Evolutionary conservation across 164 flowering plant species (phyloP), one percentile per base, ranked within the genome.

Genomic region (Piper betle): DNA sequence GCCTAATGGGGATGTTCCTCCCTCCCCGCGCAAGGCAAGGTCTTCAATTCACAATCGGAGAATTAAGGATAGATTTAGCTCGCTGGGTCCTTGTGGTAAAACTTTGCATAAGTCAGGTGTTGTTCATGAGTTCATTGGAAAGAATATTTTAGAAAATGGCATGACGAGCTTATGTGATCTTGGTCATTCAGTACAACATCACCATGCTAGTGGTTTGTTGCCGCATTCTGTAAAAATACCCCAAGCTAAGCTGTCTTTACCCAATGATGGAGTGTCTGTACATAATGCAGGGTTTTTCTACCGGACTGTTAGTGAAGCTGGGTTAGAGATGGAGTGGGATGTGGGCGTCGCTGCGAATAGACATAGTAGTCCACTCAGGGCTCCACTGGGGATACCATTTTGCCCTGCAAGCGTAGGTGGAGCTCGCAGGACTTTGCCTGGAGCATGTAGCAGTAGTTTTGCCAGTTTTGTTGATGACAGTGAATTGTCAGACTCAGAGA

Each of bases 351-450:
- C 37, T 59, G 66, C 76, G 58, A 65, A 78, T 46, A 81, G 78
- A 73, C 77, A n/a, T 57, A 56, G 67, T 56, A 67, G 80, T 70
- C 84, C 82, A 56, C 72, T 94, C 9, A 52, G 72, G 71, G 95
- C 97, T 57, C 99, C 97, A n/a, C 79, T 94, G 13, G 99, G 99
- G 54, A 82, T 91, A 67, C 95, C 93, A 42, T 81, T 78, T 61
- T 87, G 87, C 71, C 67, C 83, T 33, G 86, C 85, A 53, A 85
- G 99, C 63, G 73, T 78, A 5, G 99, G 99, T 77, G 99, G 95
- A 75, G 71, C 89, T 75, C 90, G 77, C 69, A 82, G 74, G 68
- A 57, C 78, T 25, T 56, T 74, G 66, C 80, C 90, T 42, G 46
- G 66, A 40, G 55, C 74, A 54, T 75, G 73, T 55, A 66, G 62